Percentiles rank a stretch among this genome's conserved stretches.
phyloP scores from a whole-genome alignment of 306 rosid genomes.

The Astragalus glycyphyllos region DNA sequence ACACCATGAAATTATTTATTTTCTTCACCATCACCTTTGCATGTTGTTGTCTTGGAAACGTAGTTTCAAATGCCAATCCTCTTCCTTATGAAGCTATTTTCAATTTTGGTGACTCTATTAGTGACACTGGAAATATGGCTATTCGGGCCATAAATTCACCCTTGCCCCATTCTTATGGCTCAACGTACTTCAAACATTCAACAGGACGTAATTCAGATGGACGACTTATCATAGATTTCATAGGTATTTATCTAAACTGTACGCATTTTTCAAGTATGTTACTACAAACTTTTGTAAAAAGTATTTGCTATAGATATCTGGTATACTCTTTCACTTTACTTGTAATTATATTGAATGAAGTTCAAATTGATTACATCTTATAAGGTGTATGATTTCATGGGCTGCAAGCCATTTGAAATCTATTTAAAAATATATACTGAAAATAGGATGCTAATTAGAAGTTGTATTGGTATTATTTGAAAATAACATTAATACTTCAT shows the following conservation, averaged over 20 bases:
- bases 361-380: too few species aligned
- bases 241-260: constrained; percentile 37
- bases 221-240: constrained; percentile 55
- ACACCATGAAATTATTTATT: background rate
- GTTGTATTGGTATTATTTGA: too few species aligned
- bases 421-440: too few species aligned
- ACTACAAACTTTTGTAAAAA: background rate
- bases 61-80: background rate
- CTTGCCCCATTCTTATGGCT: constrained; percentile 46
- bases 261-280: too few species aligned
- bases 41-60: background rate
- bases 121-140: constrained; percentile 58
- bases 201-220: constrained; percentile 51
- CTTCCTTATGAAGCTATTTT: constrained; percentile 45
- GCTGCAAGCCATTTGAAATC: too few species aligned
- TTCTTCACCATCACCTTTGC: background rate
- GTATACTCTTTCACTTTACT: too few species aligned
- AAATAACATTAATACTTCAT: too few species aligned
- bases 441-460: too few species aligned
- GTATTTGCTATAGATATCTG: background rate
- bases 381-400: too few species aligned
- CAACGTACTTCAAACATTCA: constrained; percentile 46
- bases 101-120: constrained; percentile 59
- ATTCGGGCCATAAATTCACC: background rate
- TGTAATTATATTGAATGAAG: too few species aligned